These are phyloP conservation scores for Aspergillus calidoustus DNA, from an alignment of 2,329 filamentous ascomycete genomes.

Conservation along the genomic window DNA sequence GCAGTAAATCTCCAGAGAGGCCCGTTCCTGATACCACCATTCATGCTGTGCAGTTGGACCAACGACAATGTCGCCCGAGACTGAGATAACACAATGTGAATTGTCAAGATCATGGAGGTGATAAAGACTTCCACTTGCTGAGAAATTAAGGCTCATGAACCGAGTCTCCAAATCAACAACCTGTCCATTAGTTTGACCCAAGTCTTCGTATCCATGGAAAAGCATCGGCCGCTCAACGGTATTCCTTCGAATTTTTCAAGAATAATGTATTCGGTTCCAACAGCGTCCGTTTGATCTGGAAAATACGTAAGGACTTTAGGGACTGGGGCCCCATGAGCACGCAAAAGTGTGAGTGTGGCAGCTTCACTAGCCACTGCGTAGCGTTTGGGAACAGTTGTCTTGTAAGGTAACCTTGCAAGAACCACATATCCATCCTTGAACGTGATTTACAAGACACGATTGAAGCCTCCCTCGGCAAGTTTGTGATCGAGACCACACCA, in stretches of 20 bases:
- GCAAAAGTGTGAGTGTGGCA: constrained; percentile 43
- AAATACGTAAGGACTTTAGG: constrained; percentile 43
- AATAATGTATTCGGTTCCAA: constrained; percentile 46
- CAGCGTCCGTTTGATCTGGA: constrained; percentile 33
- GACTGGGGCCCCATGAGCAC: constrained; percentile 39
- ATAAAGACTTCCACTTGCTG: constrained; percentile 36
- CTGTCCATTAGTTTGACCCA: constrained; percentile 29
- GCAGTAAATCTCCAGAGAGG: constrained; percentile 24
- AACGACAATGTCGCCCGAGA: constrained; percentile 23
- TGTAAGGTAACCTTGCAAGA: constrained; percentile 41
- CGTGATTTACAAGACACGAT: constrained; percentile 38
- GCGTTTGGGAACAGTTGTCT: constrained; percentile 33
- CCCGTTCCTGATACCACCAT: constrained; percentile 33
- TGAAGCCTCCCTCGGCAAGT: constrained; percentile 44
- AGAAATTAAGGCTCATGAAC: constrained; percentile 30
- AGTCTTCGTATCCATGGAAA: constrained; percentile 29
- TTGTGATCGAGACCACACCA: constrained; percentile 22
- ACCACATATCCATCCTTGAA: constrained; percentile 37
- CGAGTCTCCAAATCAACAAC: constrained; percentile 29
- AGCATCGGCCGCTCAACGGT: constrained; percentile 41
- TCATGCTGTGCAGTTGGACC: constrained; percentile 30
- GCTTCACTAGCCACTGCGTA: constrained; percentile 43
- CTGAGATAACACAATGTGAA: background rate
- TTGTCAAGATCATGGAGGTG: constrained; percentile 25
- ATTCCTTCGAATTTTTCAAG: constrained; percentile 41